Evolutionary conservation across 805 yeast genomes (phyloP), one percentile per base, ranked within the genome.

Genomic region (Wickerhamomyces mucosus): DNA sequence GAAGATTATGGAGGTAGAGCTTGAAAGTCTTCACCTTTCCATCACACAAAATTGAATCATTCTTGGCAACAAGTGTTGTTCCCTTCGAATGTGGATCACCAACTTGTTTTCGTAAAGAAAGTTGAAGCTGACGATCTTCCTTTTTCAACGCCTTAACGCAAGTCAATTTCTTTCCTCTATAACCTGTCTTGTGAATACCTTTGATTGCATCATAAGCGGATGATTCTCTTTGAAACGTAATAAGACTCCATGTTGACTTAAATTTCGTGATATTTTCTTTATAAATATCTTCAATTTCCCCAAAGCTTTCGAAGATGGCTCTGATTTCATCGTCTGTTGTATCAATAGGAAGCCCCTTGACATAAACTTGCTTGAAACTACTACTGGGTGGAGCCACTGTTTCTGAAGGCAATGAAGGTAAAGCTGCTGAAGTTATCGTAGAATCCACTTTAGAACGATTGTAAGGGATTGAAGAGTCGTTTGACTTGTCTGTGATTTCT

Each of bases 281-380:
- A 32, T 65, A 72, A 10, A 72, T 59, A 2, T 69, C 61, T 15
- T 65, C 69, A 21, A 80, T 62, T 4, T 55, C 54, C 20, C 78
- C 75, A 42, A 62, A 71, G 21, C 56, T 39, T 7, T 54, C 41
- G 42, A 80, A 73, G 25, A 70, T 51, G 15, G 52, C 44, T 4
- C 58, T 34, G 21, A 79, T 51, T 17, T 56, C 59, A n/a, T 52
- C 54, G 37, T 60, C 63, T 15, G 65, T 46, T 5, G 53, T 50
- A 12, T 53, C 46, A 9, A 55, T 31, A 2, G 74, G 71, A 27
- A 73, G 53, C 29, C 70, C 67, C 40, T 61, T 65, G 16, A 74
- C 63, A 37, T 75, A 71, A 28, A 79, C 37, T 19, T 42, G 48
- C 13, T 28, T 43, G 19, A 45, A 45, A 3, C 27, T 34, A 12